phyloP scores from a whole-genome alignment of 1,284 basidiomycete genomes.

The Vanrija humicola region DNA sequence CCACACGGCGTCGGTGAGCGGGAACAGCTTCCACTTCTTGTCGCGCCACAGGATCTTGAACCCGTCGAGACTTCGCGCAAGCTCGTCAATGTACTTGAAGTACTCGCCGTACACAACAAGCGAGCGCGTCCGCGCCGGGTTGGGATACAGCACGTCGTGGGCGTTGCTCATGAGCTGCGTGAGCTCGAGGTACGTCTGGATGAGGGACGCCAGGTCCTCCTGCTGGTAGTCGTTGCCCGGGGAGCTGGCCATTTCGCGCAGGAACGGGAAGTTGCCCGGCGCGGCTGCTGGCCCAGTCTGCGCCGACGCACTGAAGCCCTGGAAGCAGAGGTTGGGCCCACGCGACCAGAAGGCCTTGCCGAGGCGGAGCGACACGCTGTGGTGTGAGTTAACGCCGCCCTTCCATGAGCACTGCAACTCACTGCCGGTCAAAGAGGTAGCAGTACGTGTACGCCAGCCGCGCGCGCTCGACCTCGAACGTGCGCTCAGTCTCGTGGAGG shows the following conservation, averaged over 20 bases:
- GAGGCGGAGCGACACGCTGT: slow-evolving; percentile 42
- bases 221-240: slow-evolving; percentile 21
- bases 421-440: slow-evolving; percentile 48
- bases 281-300: slow-evolving; percentile 47
- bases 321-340: slow-evolving; percentile 47
- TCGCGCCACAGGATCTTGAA: slow-evolving; percentile 44
- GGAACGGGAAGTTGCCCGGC: slow-evolving; percentile 42
- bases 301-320: slow-evolving; percentile 42
- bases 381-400: background rate
- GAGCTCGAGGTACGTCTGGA: slow-evolving; percentile 47
- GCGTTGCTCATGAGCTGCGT: slow-evolving; percentile 49
- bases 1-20: slow-evolving; percentile 40
- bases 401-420: slow-evolving; percentile 4
- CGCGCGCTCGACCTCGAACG: slow-evolving; percentile 39
- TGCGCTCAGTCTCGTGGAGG: slow-evolving; percentile 33
- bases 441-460: slow-evolving; percentile 49
- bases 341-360: slow-evolving; percentile 50
- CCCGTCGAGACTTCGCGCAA: slow-evolving; percentile 42
- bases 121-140: slow-evolving; percentile 39
- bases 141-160: slow-evolving; percentile 48
- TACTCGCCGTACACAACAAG: slow-evolving; percentile 44
- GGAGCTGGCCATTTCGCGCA: slow-evolving; percentile 27
- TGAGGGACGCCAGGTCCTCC: slow-evolving; percentile 42
- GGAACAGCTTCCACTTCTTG: slow-evolving; percentile 43
- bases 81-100: slow-evolving; percentile 48